These are phyloP conservation scores for Fusarium aywerte DNA, from an alignment of 2,329 filamentous ascomycete species.

Conservation along the genomic window DNA sequence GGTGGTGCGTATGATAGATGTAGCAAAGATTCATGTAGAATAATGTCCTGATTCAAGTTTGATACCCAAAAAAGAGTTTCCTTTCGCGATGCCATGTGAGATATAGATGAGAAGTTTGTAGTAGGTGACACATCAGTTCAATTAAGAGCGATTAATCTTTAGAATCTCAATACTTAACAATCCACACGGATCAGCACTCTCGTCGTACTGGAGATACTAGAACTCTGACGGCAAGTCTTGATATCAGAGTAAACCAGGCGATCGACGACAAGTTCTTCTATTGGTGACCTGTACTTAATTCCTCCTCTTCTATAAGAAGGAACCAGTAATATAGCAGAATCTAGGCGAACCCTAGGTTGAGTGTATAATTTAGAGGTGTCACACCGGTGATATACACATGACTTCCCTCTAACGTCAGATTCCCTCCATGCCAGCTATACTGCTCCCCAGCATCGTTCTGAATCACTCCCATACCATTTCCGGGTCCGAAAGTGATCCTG, in stretches of 20 bases:
- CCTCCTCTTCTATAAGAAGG: no score
- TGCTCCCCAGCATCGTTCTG: constrained; percentile 18
- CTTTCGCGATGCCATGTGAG: neutral
- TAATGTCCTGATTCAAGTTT: constrained; percentile 3
- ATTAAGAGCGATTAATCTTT: no score
- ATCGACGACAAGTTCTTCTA: neutral
- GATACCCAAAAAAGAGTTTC: neutral
- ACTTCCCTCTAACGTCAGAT: constrained; percentile 4
- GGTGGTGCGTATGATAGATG: neutral
- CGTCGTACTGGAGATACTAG: no score
- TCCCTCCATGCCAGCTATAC: constrained; percentile 17
- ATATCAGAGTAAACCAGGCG: neutral
- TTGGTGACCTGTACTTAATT: no score
- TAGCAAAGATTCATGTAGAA: neutral
- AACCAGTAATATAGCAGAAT: fast-evolving
- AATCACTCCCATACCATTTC: constrained; percentile 2
- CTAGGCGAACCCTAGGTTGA: constrained; percentile 21
- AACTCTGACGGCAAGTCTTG: neutral
- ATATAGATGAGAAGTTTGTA: fast-evolving
- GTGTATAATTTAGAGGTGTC: constrained; percentile 15
- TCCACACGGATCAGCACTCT: no score
- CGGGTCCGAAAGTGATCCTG: constrained; percentile 10
- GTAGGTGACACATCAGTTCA: no score
- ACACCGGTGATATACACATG: constrained; percentile 21
- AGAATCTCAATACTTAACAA: no score